Percentiles rank a stretch among this genome's conserved stretches.
Evolutionary conservation across 805 yeast genomes (phyloP).

Genomic region (Hanseniaspora hatyaiensis): DNA sequence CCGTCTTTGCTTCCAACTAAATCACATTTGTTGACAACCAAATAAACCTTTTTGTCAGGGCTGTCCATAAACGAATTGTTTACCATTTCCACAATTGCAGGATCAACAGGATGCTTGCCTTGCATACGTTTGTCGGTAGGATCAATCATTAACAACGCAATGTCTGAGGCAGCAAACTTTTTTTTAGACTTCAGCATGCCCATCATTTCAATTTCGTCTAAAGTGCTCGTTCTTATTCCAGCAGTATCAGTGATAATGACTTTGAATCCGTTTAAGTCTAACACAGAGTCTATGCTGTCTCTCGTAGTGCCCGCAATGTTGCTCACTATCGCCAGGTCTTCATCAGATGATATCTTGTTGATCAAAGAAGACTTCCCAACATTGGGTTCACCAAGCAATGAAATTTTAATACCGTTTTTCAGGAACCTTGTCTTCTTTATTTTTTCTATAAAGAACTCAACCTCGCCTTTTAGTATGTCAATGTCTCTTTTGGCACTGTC

Average conservation of each 20-base stretch:
- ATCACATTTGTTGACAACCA: slow-evolving; percentile 54
- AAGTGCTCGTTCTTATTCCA: slow-evolving; percentile 51
- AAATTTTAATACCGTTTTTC: slow-evolving; percentile 58
- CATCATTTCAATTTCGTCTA: slow-evolving; percentile 56
- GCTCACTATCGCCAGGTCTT: slow-evolving; percentile 84
- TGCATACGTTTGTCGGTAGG: too few species aligned
- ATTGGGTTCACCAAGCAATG: slow-evolving; percentile 82
- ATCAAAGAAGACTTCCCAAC: slow-evolving; percentile 89
- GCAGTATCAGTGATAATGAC: slow-evolving; percentile 86
- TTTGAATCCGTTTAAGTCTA: slow-evolving; percentile 76
- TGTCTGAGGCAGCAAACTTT: slow-evolving; percentile 50
- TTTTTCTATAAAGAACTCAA: slow-evolving; percentile 34
- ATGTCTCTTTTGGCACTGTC: slow-evolving; percentile 39
- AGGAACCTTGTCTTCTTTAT: slow-evolving; percentile 52
- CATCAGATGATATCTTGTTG: slow-evolving; percentile 52
- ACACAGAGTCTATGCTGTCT: slow-evolving; percentile 68
- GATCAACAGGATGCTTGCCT: slow-evolving; percentile 31
- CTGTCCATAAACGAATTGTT: slow-evolving; percentile 22
- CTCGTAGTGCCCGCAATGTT: slow-evolving; percentile 89
- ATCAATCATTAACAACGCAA: slow-evolving; percentile 51
- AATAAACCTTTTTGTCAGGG: slow-evolving; percentile 25
- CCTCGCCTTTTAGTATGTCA: slow-evolving; percentile 33
- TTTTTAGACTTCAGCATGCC: slow-evolving; percentile 71
- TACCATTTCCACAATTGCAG: slow-evolving; percentile 22
- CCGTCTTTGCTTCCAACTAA: slow-evolving; percentile 24